A percentile compares a stretch with the other conserved stretches of the same genome.
Conservation (phyloP, 148 eudicot genomes). For the Rhododendron williamsianum region DNA sequence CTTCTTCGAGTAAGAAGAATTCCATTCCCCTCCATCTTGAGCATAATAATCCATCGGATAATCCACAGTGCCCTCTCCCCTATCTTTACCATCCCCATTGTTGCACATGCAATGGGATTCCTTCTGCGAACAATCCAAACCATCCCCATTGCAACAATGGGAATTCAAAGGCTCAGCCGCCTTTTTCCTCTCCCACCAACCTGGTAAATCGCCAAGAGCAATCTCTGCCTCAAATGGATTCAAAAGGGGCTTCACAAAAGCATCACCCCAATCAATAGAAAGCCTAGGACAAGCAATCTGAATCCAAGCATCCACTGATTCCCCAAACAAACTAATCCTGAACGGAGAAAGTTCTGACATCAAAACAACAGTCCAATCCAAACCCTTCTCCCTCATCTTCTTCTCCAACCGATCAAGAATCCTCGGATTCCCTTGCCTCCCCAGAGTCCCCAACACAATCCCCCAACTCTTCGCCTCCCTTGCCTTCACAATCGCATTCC, state of each 20-base stretch:
- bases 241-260: constrained; percentile 74
- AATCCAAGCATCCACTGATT: constrained; percentile 93
- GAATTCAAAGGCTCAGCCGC: constrained; percentile 7
- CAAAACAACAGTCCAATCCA: constrained; percentile 65
- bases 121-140: constrained; percentile 22
- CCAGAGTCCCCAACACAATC: constrained; percentile 82
- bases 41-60: constrained; percentile 97
- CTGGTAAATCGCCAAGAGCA: constrained; percentile 81
- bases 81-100: constrained; percentile 24
- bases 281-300: constrained; percentile 90
- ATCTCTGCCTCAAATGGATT: constrained; percentile 92
- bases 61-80: constrained; percentile 33
- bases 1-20: constrained; percentile 69
- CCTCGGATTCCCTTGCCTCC: constrained; percentile 92
- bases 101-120: constrained; percentile 44
- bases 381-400: constrained; percentile 72
- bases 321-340: constrained; percentile 67
- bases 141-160: not conserved
- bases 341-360: constrained; percentile 84
- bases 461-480: constrained; percentile 73
- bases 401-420: constrained; percentile 70
- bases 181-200: constrained; percentile 89
- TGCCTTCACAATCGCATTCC: constrained; percentile 65
- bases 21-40: constrained; percentile 96
- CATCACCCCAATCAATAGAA: constrained; percentile 98